Conservation (phyloP, 2,329 filamentous ascomycete genomes). For the Phyllosticta capitalensis region DNA sequence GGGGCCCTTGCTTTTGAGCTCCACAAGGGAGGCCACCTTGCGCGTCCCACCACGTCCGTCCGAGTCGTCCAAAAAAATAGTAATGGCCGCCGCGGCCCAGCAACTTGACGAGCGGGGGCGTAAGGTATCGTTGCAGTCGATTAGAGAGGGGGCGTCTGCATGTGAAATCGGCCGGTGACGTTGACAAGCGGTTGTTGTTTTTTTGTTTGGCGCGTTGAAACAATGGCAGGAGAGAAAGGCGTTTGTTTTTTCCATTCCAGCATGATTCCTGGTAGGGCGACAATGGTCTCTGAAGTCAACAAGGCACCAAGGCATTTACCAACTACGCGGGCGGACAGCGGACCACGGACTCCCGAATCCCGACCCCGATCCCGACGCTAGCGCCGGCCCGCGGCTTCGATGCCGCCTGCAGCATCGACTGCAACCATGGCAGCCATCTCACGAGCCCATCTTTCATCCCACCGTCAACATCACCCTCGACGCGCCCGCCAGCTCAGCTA, state of each 20-base stretch:
- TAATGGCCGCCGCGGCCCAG: slow-evolving; percentile 6
- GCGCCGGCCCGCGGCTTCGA: neutral
- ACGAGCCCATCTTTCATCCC: neutral
- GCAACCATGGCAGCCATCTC: neutral
- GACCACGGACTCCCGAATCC: neutral
- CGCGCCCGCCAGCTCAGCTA: neutral
- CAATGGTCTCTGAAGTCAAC: no score
- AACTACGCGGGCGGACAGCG: no score
- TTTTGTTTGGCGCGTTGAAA: neutral
- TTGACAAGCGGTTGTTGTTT: neutral
- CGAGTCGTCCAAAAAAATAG: slow-evolving; percentile 1
- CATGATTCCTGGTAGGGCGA: neutral
- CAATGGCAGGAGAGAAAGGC: neutral
- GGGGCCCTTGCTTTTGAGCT: neutral
- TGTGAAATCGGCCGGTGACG: neutral
- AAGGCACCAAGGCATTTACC: neutral
- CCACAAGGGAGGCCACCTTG: slow-evolving; percentile 1
- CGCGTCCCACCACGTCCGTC: neutral
- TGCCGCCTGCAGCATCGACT: neutral
- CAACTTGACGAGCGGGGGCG: neutral
- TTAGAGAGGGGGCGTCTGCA: neutral
- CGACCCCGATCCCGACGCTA: no score
- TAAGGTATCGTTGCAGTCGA: neutral
- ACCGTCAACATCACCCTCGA: neutral
- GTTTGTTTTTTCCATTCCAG: neutral